Evolutionary conservation across 1,284 basidiomycete species (phyloP).

Genomic region (Erythrobasidium hasegawianum): DNA sequence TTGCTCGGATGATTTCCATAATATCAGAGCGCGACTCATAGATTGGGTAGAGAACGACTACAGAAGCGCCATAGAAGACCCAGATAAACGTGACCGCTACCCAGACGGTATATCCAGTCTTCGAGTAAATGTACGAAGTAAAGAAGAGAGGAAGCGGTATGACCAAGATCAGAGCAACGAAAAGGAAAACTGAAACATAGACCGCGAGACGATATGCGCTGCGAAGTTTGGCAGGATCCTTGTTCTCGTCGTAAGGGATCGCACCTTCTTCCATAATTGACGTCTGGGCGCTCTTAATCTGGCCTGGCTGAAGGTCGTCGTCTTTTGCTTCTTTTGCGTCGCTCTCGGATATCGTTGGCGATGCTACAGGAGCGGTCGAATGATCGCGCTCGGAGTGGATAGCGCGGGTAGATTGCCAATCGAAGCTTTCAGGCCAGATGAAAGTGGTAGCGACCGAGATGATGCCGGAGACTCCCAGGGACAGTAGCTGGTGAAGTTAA

Average conservation of each 20-base stretch:
- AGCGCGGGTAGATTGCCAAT: constrained; percentile 55
- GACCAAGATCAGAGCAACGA: constrained; percentile 51
- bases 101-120: constrained; percentile 68
- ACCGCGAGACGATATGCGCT: constrained; percentile 74
- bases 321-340: background rate
- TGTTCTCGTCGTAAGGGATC: constrained; percentile 29
- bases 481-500: constrained; percentile 55
- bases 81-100: constrained; percentile 53
- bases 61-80: constrained; percentile 38
- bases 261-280: constrained; percentile 44
- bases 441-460: constrained; percentile 64
- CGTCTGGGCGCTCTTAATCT: constrained; percentile 41
- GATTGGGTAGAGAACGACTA: constrained; percentile 40
- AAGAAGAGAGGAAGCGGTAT: constrained; percentile 82
- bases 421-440: constrained; percentile 70
- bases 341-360: background rate
- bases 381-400: background rate
- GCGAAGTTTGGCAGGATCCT: constrained; percentile 52
- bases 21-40: constrained; percentile 35
- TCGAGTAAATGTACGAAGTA: constrained; percentile 65
- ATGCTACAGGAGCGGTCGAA: background rate
- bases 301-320: constrained; percentile 7
- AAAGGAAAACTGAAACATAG: constrained; percentile 62
- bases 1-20: background rate
- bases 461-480: constrained; percentile 75